These are phyloP conservation scores for Trichoderma breve DNA, from an alignment of 2,329 filamentous ascomycete genomes.

Conservation along the genomic window DNA sequence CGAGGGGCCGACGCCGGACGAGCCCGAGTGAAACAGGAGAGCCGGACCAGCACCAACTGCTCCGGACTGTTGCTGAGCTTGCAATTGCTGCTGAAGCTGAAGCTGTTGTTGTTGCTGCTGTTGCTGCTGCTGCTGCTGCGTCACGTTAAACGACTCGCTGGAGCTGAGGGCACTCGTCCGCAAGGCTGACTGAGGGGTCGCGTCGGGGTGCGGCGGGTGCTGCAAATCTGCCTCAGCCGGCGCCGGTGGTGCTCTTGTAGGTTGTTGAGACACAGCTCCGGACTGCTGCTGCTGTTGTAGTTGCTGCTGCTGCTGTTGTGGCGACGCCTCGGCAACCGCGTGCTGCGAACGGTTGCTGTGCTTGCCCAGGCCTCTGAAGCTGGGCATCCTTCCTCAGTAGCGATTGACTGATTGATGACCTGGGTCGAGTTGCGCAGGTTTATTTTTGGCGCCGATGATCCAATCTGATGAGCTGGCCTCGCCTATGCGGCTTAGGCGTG, in stretches of 20 bases:
- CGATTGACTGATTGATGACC: background rate
- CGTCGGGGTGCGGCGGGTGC: constrained; percentile 25
- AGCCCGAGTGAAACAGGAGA: constrained; percentile 19
- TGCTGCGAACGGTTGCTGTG: constrained; percentile 58
- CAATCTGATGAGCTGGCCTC: constrained; percentile 1
- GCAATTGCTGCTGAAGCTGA: constrained; percentile 32
- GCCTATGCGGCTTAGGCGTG: background rate
- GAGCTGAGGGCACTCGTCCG: constrained; percentile 44
- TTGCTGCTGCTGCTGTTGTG: constrained; percentile 30
- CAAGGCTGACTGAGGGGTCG: constrained; percentile 47
- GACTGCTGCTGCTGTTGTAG: constrained; percentile 34
- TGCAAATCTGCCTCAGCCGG: constrained; percentile 28
- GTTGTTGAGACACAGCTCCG: background rate
- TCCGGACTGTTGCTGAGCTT: constrained; percentile 31
- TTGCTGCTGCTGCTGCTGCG: constrained; percentile 30
- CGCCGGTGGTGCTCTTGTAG: constrained; percentile 22
- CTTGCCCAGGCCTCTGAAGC: constrained; percentile 54
- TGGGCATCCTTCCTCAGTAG: constrained; percentile 22
- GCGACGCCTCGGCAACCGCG: constrained; percentile 48
- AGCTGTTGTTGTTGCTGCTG: constrained; percentile 30
- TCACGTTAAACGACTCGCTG: constrained; percentile 45
- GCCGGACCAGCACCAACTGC: constrained; percentile 40
- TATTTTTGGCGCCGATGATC: constrained; percentile 8
- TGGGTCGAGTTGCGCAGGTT: background rate
- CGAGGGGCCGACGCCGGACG: constrained; percentile 12